Conservation (phyloP, 257 asterid genomes). For the Solanum clarkiae region DNA sequence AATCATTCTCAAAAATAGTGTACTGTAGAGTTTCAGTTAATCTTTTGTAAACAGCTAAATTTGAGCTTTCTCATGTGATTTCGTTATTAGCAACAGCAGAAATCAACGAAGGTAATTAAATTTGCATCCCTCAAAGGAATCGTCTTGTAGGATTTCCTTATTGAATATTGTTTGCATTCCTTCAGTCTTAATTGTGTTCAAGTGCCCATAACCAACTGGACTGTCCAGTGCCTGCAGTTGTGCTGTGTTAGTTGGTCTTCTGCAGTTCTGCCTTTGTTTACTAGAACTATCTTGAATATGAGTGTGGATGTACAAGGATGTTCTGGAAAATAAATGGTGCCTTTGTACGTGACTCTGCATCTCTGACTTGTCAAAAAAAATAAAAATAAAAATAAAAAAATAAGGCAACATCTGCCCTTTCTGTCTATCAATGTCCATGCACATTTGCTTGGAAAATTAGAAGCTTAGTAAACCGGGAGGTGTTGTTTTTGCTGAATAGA, state of each 20-base stretch:
- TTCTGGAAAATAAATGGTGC: background rate
- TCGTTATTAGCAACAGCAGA: background rate
- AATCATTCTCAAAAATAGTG: background rate
- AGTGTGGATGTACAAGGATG: background rate
- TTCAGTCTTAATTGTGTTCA: background rate
- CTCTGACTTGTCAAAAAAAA: background rate
- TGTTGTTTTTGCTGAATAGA: background rate
- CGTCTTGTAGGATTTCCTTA: background rate
- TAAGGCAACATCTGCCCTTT: background rate
- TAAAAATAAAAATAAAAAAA: no score
- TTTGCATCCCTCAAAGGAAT: background rate
- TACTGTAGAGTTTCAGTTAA: background rate
- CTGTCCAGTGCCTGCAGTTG: background rate
- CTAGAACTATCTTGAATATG: background rate
- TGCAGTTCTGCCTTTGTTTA: background rate
- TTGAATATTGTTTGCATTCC: background rate
- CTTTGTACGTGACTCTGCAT: background rate
- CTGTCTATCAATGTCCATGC: background rate
- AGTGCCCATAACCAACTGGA: background rate
- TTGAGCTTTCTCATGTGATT: background rate
- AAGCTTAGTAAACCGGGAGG: background rate
- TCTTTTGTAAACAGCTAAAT: background rate
- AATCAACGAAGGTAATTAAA: background rate
- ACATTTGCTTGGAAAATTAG: background rate
- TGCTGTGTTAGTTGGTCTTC: background rate